Evolutionary conservation across 2,329 filamentous ascomycete species (phyloP), one percentile per base, ranked within the genome.

Genomic region (Sporothrix pseudoabietina): DNA sequence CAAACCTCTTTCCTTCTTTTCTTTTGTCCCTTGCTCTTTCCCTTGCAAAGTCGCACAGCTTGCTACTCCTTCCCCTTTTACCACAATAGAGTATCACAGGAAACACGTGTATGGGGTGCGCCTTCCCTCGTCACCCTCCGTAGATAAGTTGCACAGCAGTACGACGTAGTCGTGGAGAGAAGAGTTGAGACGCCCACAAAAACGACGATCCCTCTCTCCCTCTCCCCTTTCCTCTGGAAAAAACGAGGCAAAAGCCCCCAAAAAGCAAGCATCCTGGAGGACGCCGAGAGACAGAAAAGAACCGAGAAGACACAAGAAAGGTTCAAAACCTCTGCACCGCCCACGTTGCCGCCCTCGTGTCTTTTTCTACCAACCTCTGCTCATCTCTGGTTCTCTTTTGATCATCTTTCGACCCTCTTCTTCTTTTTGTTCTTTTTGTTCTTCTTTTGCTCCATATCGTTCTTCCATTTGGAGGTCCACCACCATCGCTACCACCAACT

Each of bases 121-220:
- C 39, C 22, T 66, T 66, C 61, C 61, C 39, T 63, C 59, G 22
- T 19, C 5, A 32, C 32, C 8, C 55, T 6, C 30, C 44, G 44
- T 55, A 65, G 59, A 47, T 47, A 30, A 30, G 61, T 47, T 66
- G 61, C 61, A 66, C 61, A 47, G 19, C 39, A 66, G 61, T 6
- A 26, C 41, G 3, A 39, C 6, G 4, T 14, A 41, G 9, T 26
- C 26, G 26, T 26, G 2, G 10, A n/a, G 6, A 61, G 10, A 41
- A 7, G 1, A 35, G 44, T 30, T 32, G 22, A 52, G 47, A 54
- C 66, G 47, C 47, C 66, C 66, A 69, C 66, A 69, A 69, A 55
- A 68, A 54, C 47, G 66, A 26, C 66, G 66, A 69, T 69, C 66
- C 47, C 66, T 69, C 66, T 69, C 66, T 54, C 47, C 63, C 12